phyloP scores from a whole-genome alignment of 208 protist genomes.

The Tetramitus jugosus region DNA sequence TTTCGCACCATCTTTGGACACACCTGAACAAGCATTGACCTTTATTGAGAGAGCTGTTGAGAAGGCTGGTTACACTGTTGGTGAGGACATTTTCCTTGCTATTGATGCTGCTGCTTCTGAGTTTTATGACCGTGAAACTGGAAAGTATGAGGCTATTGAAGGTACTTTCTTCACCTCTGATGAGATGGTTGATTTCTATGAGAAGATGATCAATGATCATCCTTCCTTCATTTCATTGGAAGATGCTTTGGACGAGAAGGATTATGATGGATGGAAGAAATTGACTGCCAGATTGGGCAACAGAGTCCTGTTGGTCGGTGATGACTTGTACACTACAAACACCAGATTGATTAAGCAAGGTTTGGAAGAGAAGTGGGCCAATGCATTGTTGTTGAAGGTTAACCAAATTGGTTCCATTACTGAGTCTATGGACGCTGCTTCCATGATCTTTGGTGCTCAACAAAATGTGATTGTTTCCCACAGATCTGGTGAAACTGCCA shows the following conservation, averaged over 20 bases:
- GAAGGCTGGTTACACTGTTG: slow-evolving; percentile 78
- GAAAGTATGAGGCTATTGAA: slow-evolving; percentile 58
- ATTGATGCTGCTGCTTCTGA: slow-evolving; percentile 82
- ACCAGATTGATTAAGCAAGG: slow-evolving; percentile 73
- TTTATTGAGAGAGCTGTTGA: slow-evolving; percentile 92
- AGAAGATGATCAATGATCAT: slow-evolving; percentile 72
- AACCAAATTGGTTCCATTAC: slow-evolving; percentile 98
- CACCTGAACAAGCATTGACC: slow-evolving; percentile 89
- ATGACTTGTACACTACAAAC: slow-evolving; percentile 97
- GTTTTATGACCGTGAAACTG: slow-evolving; percentile 82
- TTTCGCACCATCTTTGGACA: slow-evolving; percentile 88
- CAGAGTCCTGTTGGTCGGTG: slow-evolving; percentile 88
- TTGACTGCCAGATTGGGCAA: slow-evolving; percentile 65
- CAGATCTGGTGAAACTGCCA: slow-evolving; percentile 95
- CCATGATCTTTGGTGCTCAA: slow-evolving; percentile 62
- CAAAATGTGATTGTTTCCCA: slow-evolving; percentile 83
- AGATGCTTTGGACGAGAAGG: slow-evolving; percentile 98
- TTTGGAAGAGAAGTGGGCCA: slow-evolving; percentile 79
- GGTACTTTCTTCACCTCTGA: slow-evolving; percentile 49
- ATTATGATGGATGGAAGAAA: slow-evolving; percentile 78
- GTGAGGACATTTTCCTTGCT: slow-evolving; percentile 74
- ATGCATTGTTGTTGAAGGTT: slow-evolving; percentile 96
- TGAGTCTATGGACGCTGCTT: slow-evolving; percentile 90
- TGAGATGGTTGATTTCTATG: slow-evolving; percentile 81
- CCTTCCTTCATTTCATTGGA: slow-evolving; percentile 94